Conservation (phyloP, 2,329 filamentous ascomycete genomes). For the Geosmithia putterillii region DNA sequence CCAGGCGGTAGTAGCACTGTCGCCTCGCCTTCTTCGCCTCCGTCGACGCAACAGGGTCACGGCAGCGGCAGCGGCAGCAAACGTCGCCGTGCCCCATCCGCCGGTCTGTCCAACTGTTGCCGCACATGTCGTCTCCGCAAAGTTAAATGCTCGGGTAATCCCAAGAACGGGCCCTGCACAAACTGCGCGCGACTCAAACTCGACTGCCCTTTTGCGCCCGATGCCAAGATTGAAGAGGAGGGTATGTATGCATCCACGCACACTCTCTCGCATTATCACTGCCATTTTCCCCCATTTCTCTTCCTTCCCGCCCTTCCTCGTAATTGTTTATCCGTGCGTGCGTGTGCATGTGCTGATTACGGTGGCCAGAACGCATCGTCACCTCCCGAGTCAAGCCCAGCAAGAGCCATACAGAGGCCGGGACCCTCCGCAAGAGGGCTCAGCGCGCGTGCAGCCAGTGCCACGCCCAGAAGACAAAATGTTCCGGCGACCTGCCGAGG, state of each 20-base stretch:
- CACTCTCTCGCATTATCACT: neutral
- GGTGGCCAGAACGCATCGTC: slow-evolving; percentile 4
- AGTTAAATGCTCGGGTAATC: slow-evolving; percentile 28
- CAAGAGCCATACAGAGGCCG: slow-evolving; percentile 27
- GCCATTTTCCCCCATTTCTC: neutral
- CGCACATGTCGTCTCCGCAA: slow-evolving; percentile 25
- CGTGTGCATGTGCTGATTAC: too few relatives aligned
- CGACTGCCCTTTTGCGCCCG: slow-evolving; percentile 17
- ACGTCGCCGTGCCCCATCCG: slow-evolving; percentile 16
- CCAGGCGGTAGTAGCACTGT: neutral
- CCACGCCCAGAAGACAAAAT: slow-evolving; percentile 29
- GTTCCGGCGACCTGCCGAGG: slow-evolving; percentile 24
- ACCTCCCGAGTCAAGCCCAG: slow-evolving; percentile 19
- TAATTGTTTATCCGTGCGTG: too few relatives aligned
- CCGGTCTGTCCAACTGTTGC: slow-evolving; percentile 17
- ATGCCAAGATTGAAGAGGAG: slow-evolving; percentile 5
- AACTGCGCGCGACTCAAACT: slow-evolving; percentile 24
- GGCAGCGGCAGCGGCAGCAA: slow-evolving; percentile 11
- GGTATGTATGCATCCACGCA: slow-evolving; percentile 4
- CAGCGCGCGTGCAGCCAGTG: slow-evolving; percentile 28
- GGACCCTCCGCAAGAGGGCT: slow-evolving; percentile 25
- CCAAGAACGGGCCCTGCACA: slow-evolving; percentile 18
- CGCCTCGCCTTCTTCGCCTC: neutral
- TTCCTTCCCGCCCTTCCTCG: neutral
- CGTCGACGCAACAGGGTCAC: too few relatives aligned